Conservation (phyloP, 352 stramenopile genomes). For the Blastocystis hominis region DNA sequence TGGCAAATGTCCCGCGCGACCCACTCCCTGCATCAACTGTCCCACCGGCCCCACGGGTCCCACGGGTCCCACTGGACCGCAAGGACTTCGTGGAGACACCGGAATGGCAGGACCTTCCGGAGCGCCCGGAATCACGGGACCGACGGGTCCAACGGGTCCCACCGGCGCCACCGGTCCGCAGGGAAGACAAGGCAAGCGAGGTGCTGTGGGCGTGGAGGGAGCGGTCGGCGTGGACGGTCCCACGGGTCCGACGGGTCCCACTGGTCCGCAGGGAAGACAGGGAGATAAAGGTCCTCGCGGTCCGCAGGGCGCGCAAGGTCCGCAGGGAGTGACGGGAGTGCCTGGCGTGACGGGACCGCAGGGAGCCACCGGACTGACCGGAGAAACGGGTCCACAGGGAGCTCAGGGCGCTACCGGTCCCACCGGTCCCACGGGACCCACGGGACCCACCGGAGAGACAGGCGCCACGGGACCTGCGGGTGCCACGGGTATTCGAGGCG, state of each 20-base stretch:
- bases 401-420: neutral
- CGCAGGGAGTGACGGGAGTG: neutral
- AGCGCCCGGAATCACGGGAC: neutral
- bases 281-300: neutral
- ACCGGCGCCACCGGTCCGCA: neutral
- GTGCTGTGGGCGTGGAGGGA: neutral
- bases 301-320: neutral
- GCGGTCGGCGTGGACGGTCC: neutral
- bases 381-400: neutral
- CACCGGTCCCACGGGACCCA: neutral
- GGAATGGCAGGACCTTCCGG: neutral
- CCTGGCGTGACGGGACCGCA: neutral
- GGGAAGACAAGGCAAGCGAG: neutral
- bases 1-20: neutral
- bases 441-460: neutral
- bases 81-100: neutral
- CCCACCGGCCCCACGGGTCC: neutral
- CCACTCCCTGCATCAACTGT: constrained; percentile 6
- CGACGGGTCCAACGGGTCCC: neutral
- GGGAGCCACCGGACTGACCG: neutral
- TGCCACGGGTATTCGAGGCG: neutral
- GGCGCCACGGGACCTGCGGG: neutral
- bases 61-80: neutral
- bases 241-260: neutral
- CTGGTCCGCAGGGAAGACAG: neutral